These are phyloP conservation scores for Bipolaris bicolor DNA, from an alignment of 2,329 filamentous ascomycete species.

Conservation along the genomic window DNA sequence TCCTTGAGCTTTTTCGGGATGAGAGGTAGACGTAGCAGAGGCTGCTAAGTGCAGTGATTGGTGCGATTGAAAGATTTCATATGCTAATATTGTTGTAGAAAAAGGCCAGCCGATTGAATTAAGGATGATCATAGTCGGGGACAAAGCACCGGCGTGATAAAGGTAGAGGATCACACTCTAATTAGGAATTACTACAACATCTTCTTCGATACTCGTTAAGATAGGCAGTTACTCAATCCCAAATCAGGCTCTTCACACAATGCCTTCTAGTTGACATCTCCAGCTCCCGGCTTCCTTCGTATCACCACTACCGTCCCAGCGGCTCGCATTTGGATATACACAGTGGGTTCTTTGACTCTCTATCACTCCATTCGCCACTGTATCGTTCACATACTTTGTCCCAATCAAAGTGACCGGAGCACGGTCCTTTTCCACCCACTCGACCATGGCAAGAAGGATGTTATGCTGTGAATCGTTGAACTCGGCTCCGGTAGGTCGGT, in stretches of 20 bases:
- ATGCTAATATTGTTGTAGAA: neutral
- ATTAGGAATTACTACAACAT: neutral
- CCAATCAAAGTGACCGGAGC: constrained; percentile 46
- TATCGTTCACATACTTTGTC: constrained; percentile 16
- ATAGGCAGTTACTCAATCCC: no score
- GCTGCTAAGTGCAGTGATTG: neutral
- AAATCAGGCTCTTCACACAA: neutral
- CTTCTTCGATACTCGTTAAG: neutral
- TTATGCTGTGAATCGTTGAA: constrained; percentile 38
- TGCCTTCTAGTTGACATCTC: constrained; percentile 8
- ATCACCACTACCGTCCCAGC: constrained; percentile 24
- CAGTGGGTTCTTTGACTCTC: constrained; percentile 24
- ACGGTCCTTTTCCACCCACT: constrained; percentile 49
- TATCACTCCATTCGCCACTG: constrained; percentile 14
- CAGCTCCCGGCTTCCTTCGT: constrained; percentile 13
- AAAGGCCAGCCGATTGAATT: neutral
- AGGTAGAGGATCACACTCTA: neutral
- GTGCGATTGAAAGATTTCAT: neutral
- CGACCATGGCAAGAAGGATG: constrained; percentile 52
- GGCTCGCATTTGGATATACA: constrained; percentile 27
- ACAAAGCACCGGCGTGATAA: neutral
- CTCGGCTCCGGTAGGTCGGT: constrained; percentile 23
- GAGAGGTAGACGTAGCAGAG: neutral
- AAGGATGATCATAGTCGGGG: neutral
- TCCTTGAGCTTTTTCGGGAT: neutral